phyloP scores from a whole-genome alignment of 2,329 filamentous ascomycete genomes.

The Aspergillus pseudonomiae region DNA sequence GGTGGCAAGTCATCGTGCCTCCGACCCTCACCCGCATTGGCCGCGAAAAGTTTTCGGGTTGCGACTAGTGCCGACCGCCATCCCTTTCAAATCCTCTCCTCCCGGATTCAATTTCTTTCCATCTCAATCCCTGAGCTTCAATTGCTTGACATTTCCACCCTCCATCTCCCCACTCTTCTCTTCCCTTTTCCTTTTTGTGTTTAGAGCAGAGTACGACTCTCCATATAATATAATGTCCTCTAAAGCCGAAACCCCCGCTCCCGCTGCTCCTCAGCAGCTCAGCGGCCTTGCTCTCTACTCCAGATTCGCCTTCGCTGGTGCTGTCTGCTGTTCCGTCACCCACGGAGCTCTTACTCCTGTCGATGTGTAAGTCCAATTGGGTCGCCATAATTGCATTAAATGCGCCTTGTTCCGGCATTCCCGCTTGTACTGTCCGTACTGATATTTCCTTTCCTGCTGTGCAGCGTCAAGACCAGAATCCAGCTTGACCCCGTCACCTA shows the following conservation, averaged over 20 bases:
- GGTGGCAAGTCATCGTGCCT: constrained; percentile 20
- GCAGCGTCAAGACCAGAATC: constrained; percentile 91
- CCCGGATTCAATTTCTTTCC: constrained; percentile 21
- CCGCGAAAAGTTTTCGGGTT: constrained; percentile 39
- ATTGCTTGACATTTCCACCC: constrained; percentile 19
- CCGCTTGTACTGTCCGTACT: not conserved
- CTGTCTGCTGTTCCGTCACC: constrained; percentile 96
- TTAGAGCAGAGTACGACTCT: constrained; percentile 19
- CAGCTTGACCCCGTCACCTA: constrained; percentile 89
- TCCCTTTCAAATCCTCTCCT: constrained; percentile 33
- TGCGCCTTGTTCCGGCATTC: not conserved
- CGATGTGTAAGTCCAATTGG: constrained; percentile 82
- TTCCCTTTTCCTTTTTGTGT: constrained; percentile 19
- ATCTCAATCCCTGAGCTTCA: constrained; percentile 24
- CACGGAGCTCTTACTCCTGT: constrained; percentile 96
- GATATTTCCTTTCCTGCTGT: constrained; percentile 27
- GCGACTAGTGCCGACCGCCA: constrained; percentile 26
- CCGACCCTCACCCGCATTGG: constrained; percentile 27
- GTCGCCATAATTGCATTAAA: constrained; percentile 6
- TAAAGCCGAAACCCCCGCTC: constrained; percentile 49
- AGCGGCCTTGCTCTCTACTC: constrained; percentile 78
- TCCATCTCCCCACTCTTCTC: constrained; percentile 17
- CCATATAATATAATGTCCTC: constrained; percentile 39
- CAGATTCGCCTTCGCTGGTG: constrained; percentile 94
- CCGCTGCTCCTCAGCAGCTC: constrained; percentile 49